Evolutionary conservation across 23 red algal species (phyloP).

Genomic region (Gracilaria caudata): DNA sequence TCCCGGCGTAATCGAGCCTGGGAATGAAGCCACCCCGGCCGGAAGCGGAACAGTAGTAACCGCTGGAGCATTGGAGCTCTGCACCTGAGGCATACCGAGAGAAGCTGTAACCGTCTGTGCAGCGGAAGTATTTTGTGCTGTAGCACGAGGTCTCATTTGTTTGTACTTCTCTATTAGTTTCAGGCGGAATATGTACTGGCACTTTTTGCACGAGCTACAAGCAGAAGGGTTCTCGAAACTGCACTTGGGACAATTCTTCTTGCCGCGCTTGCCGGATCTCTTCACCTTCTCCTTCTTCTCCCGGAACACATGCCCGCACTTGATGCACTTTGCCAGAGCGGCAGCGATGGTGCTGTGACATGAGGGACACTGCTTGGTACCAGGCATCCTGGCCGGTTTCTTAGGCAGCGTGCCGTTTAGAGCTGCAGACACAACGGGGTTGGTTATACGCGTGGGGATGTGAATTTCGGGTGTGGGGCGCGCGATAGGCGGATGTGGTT

Average conservation of each 20-base stretch:
- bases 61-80: slow-evolving; percentile 15
- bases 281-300: slow-evolving; percentile 86
- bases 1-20: neutral
- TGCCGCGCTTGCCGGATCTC: slow-evolving; percentile 75
- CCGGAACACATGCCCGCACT: slow-evolving; percentile 65
- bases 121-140: neutral
- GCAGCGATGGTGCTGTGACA: slow-evolving; percentile 68
- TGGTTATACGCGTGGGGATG: neutral
- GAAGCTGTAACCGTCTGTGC: slow-evolving; percentile 1
- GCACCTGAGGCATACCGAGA: neutral
- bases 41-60: slow-evolving; percentile 56
- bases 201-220: slow-evolving; percentile 70
- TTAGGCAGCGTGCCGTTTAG: slow-evolving; percentile 14
- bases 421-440: neutral
- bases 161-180: slow-evolving; percentile 76
- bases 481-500: neutral
- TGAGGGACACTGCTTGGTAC: slow-evolving; percentile 67
- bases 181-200: slow-evolving; percentile 62
- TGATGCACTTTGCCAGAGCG: slow-evolving; percentile 56
- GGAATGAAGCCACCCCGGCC: slow-evolving; percentile 46
- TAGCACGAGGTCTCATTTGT: slow-evolving; percentile 38
- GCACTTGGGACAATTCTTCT: slow-evolving; percentile 82
- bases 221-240: slow-evolving; percentile 76
- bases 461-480: neutral
- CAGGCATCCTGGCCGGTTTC: slow-evolving; percentile 55